Percentiles rank a stretch among this genome's conserved stretches.
phyloP scores from a whole-genome alignment of 2,329 filamentous ascomycete species.

The Aspergillus candidus region DNA sequence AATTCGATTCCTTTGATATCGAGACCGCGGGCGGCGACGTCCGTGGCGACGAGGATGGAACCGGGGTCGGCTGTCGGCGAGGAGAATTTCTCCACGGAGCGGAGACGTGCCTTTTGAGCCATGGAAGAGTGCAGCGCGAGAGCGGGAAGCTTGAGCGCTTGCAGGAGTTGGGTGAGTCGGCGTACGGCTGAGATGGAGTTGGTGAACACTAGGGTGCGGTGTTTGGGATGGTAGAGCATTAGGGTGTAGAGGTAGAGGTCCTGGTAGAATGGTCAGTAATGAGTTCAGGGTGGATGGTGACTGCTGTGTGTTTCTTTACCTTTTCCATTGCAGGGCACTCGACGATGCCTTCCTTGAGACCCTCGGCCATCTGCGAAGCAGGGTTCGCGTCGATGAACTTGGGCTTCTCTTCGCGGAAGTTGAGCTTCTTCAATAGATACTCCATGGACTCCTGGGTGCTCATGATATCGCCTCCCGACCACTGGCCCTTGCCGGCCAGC shows the following conservation, averaged over 20 bases:
- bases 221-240: conserved; percentile 72
- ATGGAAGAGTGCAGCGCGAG: conserved; percentile 85
- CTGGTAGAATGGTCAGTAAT: conserved; percentile 32
- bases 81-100: conserved; percentile 84
- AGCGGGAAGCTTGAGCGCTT: conserved; percentile 71
- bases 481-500: conserved; percentile 68
- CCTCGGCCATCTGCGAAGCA: conserved; percentile 76
- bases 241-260: conserved; percentile 91
- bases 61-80: conserved; percentile 48
- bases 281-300: background rate
- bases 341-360: conserved; percentile 80
- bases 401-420: conserved; percentile 76
- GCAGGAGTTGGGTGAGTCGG: conserved; percentile 74
- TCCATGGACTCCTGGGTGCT: conserved; percentile 79
- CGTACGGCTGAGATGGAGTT: conserved; percentile 93
- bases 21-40: conserved; percentile 86
- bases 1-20: conserved; percentile 88
- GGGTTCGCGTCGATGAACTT: conserved; percentile 93
- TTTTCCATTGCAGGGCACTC: conserved; percentile 94
- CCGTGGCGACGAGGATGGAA: conserved; percentile 80
- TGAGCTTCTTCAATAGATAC: conserved; percentile 82
- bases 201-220: conserved; percentile 82
- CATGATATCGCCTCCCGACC: conserved; percentile 53
- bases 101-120: conserved; percentile 90
- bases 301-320: conserved; percentile 40